Conservation (phyloP, 768 basidiomycete species). For the Udeniomyces megalosporus region DNA sequence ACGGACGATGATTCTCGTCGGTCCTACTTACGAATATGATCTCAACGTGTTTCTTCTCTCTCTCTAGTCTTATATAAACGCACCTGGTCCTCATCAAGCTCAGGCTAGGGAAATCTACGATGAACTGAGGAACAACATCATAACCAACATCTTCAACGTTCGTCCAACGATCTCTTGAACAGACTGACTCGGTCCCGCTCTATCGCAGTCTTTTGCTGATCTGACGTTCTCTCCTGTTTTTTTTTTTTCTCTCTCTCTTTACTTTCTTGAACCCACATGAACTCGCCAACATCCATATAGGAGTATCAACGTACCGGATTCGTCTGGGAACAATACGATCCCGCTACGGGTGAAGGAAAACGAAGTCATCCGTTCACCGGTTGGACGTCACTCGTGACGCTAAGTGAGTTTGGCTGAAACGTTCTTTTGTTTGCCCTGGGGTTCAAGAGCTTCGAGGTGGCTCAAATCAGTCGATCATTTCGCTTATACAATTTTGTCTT, state of each 20-base stretch:
- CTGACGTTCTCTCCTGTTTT: not conserved
- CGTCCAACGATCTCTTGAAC: slow-evolving; percentile 15
- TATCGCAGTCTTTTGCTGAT: not conserved
- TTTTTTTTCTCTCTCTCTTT: not conserved
- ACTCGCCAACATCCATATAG: slow-evolving; percentile 29
- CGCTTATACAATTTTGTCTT: not conserved
- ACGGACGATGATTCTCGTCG: too few species aligned
- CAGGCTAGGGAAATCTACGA: slow-evolving; percentile 62
- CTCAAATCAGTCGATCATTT: not conserved
- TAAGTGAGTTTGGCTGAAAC: slow-evolving; percentile 45
- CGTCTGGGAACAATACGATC: slow-evolving; percentile 95
- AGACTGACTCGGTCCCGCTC: not conserved
- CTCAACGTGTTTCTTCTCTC: too few species aligned
- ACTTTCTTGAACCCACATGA: not conserved
- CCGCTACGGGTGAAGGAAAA: slow-evolving; percentile 61
- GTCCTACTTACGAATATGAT: too few species aligned
- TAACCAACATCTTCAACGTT: slow-evolving; percentile 65
- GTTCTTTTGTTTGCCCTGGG: not conserved
- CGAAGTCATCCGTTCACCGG: slow-evolving; percentile 87
- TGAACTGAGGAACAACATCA: slow-evolving; percentile 61
- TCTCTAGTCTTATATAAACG: slow-evolving; percentile 52
- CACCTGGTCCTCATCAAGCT: slow-evolving; percentile 64
- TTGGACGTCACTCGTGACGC: slow-evolving; percentile 76
- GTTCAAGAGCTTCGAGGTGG: too few species aligned
- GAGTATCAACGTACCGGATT: slow-evolving; percentile 86